A percentile compares a stretch with the other conserved stretches of the same genome.
These are phyloP conservation scores for Hysterium pulicare DNA, from an alignment of 2,329 filamentous ascomycete genomes.

Conservation along the genomic window DNA sequence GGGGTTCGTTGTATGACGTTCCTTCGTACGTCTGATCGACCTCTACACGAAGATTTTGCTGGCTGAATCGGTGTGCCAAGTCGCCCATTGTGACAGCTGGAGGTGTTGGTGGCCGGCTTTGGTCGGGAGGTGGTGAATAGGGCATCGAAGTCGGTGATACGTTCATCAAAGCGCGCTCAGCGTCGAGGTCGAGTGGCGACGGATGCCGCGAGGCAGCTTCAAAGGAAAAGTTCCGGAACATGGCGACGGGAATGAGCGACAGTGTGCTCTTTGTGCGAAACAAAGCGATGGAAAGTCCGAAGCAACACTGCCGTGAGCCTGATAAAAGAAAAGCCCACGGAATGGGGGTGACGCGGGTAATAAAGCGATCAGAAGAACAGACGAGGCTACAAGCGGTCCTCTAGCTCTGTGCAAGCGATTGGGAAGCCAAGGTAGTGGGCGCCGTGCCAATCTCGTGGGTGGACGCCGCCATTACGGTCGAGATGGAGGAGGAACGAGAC, in stretches of 20 bases:
- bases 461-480: constrained; percentile 4
- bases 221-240: constrained; percentile 42
- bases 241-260: constrained; percentile 8
- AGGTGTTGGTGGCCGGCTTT: constrained; percentile 22
- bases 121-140: constrained; percentile 3
- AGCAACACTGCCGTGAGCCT: neutral
- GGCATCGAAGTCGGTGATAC: constrained; percentile 31
- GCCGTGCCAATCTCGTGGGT: constrained; percentile 1
- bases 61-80: constrained; percentile 31
- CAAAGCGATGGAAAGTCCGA: neutral
- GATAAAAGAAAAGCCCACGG: neutral
- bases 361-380: neutral
- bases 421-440: constrained; percentile 4
- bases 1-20: constrained; percentile 14
- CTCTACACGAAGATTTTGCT: constrained; percentile 30
- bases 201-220: constrained; percentile 29
- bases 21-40: constrained; percentile 9
- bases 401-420: neutral
- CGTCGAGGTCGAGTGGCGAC: constrained; percentile 18
- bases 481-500: constrained; percentile 5
- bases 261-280: neutral
- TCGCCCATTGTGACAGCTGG: constrained; percentile 34
- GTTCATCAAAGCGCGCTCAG: constrained; percentile 28
- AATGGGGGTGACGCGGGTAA: constrained; percentile 1
- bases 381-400: neutral